Evolutionary conservation across 2,329 filamentous ascomycete species (phyloP).

Genomic region (Hirsutella thompsonii): DNA sequence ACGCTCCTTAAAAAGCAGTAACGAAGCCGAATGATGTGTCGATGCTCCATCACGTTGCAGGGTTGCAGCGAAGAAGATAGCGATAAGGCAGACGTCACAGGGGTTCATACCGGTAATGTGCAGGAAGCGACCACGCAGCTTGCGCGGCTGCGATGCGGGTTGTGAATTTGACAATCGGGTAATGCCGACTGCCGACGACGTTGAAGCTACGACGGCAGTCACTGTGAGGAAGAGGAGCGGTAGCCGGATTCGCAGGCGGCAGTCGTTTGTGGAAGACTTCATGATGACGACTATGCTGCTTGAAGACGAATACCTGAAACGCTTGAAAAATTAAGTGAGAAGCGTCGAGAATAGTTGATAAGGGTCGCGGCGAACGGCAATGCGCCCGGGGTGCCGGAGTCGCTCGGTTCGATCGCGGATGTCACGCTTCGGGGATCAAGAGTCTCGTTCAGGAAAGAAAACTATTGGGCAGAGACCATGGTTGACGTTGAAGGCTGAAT

Average conservation of each 20-base stretch:
- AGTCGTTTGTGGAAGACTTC: neutral
- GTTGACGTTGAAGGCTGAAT: too few relatives aligned
- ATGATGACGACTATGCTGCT: neutral
- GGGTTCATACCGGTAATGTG: slow-evolving; percentile 62
- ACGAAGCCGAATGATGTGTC: neutral
- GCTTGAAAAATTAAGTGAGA: neutral
- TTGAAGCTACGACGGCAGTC: neutral
- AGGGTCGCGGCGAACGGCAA: too few relatives aligned
- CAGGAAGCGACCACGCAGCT: slow-evolving; percentile 63
- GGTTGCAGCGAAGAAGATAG: neutral
- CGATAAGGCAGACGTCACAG: neutral
- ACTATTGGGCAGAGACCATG: too few relatives aligned
- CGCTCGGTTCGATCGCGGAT: too few relatives aligned
- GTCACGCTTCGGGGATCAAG: too few relatives aligned
- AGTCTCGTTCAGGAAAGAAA: too few relatives aligned
- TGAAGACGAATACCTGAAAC: neutral
- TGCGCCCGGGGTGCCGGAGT: too few relatives aligned
- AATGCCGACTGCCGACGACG: neutral
- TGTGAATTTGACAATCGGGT: neutral
- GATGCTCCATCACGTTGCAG: too few relatives aligned
- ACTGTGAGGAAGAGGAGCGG: neutral
- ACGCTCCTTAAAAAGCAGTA: neutral
- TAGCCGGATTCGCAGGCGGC: neutral
- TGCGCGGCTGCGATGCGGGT: slow-evolving; percentile 12
- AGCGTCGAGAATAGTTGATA: neutral